Percentiles rank a stretch among this genome's conserved stretches.
Conservation (phyloP, 345 rosid species). For the Brassica rapa region DNA sequence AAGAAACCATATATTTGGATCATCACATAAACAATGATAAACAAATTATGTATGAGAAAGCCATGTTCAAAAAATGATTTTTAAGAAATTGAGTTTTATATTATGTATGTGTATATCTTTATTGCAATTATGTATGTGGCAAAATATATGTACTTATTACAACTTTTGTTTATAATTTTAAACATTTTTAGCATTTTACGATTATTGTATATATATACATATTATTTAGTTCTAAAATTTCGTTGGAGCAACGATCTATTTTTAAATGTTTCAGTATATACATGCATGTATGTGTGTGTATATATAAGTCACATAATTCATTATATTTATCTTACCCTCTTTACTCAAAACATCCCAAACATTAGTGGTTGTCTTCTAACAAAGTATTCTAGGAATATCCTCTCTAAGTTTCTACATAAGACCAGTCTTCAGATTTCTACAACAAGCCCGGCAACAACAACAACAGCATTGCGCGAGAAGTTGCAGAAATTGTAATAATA, state of each 20-base stretch:
- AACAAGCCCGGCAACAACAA: conserved; percentile 34
- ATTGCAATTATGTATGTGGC: not conserved
- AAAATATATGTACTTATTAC: not conserved
- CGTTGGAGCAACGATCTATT: not conserved
- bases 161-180: not conserved
- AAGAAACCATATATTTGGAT: not conserved
- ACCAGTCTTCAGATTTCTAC: conserved; percentile 32
- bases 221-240: not conserved
- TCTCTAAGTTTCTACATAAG: conserved; percentile 32
- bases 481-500: not conserved
- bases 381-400: conserved; percentile 28
- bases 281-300: no score
- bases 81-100: not conserved
- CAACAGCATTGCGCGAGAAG: not conserved
- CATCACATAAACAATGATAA: not conserved
- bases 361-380: conserved; percentile 35
- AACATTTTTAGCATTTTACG: not conserved
- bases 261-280: conserved; percentile 8
- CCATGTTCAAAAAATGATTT: not conserved
- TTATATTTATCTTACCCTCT: not conserved
- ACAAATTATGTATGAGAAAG: not conserved
- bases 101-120: not conserved
- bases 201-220: not conserved
- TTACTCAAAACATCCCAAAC: conserved; percentile 35
- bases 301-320: conserved; percentile 7